Evolutionary conservation across 768 basidiomycete species (phyloP).

Genomic region (Coprinopsis strossmayeri): DNA sequence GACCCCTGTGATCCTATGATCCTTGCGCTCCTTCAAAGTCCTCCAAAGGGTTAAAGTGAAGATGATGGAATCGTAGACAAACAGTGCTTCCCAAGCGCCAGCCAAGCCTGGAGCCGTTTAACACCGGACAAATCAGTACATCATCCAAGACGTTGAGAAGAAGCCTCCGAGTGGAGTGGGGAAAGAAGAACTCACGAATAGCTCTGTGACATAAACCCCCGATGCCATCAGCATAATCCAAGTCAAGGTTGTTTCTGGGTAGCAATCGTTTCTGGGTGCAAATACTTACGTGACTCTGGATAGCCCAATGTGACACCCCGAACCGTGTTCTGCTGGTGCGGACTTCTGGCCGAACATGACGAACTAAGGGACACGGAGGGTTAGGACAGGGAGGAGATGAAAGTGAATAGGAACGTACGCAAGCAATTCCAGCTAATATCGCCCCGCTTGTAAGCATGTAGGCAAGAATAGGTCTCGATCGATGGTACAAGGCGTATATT

Average conservation of each 20-base stretch:
- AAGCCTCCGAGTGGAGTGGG: not conserved
- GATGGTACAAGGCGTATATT: slow-evolving; percentile 43
- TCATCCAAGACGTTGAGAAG: no score
- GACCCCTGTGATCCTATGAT: slow-evolving; percentile 18
- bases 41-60: slow-evolving; percentile 42
- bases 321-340: slow-evolving; percentile 14
- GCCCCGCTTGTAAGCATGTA: slow-evolving; percentile 27
- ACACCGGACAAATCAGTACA: not conserved
- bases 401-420: slow-evolving; percentile 24
- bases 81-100: slow-evolving; percentile 44
- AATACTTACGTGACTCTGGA: slow-evolving; percentile 24
- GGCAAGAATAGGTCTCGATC: slow-evolving; percentile 29
- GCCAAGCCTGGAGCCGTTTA: slow-evolving; percentile 21
- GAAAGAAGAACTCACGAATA: slow-evolving; percentile 10
- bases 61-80: slow-evolving; percentile 40
- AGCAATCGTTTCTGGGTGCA: no score
- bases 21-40: slow-evolving; percentile 30
- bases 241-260: no score
- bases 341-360: slow-evolving; percentile 33
- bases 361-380: slow-evolving; percentile 26
- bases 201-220: no score
- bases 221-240: no score
- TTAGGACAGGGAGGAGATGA: not conserved
- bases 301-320: slow-evolving; percentile 31
- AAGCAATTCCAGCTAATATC: slow-evolving; percentile 23